These are phyloP conservation scores for Nakaseomyces sp. DNA, from an alignment of 1,139 yeast genomes.

Conservation along the genomic window DNA sequence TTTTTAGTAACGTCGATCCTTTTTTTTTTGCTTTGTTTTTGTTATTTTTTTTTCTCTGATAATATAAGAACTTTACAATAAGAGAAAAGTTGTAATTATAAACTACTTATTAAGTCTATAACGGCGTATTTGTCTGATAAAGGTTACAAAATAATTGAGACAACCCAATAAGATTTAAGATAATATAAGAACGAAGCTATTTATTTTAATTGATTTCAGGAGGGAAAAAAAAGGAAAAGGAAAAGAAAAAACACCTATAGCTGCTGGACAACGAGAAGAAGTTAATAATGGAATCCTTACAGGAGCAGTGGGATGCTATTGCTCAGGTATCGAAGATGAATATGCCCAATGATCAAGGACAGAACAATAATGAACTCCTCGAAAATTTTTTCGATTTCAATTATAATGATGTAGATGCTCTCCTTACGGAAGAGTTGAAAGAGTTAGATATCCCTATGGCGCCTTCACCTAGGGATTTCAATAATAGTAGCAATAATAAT, in stretches of 20 bases:
- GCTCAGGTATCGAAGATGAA: background rate
- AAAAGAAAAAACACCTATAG: too few relatives aligned
- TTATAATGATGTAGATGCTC: constrained; percentile 25
- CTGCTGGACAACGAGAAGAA: background rate
- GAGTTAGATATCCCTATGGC: constrained; percentile 29
- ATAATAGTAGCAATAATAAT: too few relatives aligned
- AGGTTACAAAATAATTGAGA: too few relatives aligned
- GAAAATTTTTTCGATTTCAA: constrained; percentile 14
- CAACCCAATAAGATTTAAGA: too few relatives aligned
- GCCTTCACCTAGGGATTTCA: constrained; percentile 11
- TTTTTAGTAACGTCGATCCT: background rate
- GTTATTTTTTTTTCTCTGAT: too few relatives aligned
- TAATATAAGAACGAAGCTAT: background rate
- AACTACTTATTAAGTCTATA: too few relatives aligned
- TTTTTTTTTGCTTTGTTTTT: background rate
- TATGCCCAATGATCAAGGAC: background rate
- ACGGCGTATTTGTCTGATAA: too few relatives aligned
- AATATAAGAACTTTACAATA: background rate
- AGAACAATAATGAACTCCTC: constrained; percentile 4
- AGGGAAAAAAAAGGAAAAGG: too few relatives aligned
- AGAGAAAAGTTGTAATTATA: background rate
- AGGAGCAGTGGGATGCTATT: background rate
- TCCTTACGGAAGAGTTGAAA: constrained; percentile 25
- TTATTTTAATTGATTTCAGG: too few relatives aligned
- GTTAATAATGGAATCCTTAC: background rate